These are phyloP conservation scores for Emergomyces africanus DNA, from an alignment of 2,329 filamentous ascomycete species.

Conservation along the genomic window DNA sequence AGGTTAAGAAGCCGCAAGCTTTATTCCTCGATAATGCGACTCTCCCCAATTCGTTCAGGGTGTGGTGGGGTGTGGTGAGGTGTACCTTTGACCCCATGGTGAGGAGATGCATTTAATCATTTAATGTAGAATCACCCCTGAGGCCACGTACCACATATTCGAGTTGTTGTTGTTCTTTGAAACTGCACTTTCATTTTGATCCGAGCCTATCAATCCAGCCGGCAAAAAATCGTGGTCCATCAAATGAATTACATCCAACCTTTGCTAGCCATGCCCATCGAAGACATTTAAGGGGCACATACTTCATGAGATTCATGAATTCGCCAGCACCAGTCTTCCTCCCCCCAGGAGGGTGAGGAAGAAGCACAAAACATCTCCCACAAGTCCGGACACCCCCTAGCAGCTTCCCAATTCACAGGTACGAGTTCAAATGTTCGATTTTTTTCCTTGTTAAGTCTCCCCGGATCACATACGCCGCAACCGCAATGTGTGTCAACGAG, in stretches of 20 bases:
- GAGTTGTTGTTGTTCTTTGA: no score
- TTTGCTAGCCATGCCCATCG: slow-evolving; percentile 17
- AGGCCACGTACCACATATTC: no score
- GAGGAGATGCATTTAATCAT: no score
- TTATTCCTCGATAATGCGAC: no score
- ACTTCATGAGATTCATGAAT: slow-evolving; percentile 18
- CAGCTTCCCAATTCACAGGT: slow-evolving; percentile 17
- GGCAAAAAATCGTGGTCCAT: neutral
- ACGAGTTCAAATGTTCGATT: slow-evolving; percentile 17
- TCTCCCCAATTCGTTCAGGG: no score
- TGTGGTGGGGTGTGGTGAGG: no score
- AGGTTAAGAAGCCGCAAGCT: no score
- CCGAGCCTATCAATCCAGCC: neutral
- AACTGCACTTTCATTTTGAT: neutral
- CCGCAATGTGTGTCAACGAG: slow-evolving; percentile 18
- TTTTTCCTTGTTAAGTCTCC: no score
- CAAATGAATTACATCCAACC: slow-evolving; percentile 7
- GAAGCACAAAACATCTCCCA: slow-evolving; percentile 19
- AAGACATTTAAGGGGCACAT: slow-evolving; percentile 16
- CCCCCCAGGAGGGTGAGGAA: slow-evolving; percentile 10
- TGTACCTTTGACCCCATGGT: no score
- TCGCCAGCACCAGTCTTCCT: slow-evolving; percentile 18
- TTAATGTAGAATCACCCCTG: no score
- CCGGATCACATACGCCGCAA: slow-evolving; percentile 11
- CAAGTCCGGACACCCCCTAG: slow-evolving; percentile 18